These are phyloP conservation scores for Thalassiosira ordinaria DNA, from an alignment of 352 stramenopile species.

Conservation along the genomic window DNA sequence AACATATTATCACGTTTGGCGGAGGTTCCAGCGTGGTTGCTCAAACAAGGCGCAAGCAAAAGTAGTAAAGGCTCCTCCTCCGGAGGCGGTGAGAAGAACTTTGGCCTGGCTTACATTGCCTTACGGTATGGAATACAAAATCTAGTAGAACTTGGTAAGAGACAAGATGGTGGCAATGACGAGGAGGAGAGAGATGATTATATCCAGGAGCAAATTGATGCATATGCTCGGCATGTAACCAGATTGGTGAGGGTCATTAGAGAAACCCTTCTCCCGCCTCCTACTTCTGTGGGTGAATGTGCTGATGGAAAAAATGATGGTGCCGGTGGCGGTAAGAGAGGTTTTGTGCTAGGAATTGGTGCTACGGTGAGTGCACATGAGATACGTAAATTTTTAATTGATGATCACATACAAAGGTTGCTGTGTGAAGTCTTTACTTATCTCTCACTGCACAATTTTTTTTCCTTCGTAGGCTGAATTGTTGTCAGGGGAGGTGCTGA, in stretches of 20 bases:
- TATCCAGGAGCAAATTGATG: not conserved
- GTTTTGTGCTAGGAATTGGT: constrained; percentile 39
- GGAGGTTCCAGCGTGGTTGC: constrained; percentile 16
- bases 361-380: constrained; percentile 41
- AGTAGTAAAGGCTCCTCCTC: constrained; percentile 8
- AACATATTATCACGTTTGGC: constrained; percentile 38
- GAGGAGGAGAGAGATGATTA: constrained; percentile 7
- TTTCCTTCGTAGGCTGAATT: constrained; percentile 55
- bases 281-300: not conserved
- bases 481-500: constrained; percentile 58
- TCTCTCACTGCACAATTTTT: too few species aligned
- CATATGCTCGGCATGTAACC: constrained; percentile 33
- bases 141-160: constrained; percentile 13
- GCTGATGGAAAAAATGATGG: not conserved
- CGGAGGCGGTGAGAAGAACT: constrained; percentile 11
- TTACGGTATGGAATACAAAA: constrained; percentile 44
- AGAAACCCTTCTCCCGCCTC: constrained; percentile 37
- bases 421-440: too few species aligned
- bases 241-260: constrained; percentile 44
- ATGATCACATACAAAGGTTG: too few species aligned
- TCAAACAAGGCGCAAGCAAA: constrained; percentile 16
- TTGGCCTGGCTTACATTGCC: constrained; percentile 31
- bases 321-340: constrained; percentile 9
- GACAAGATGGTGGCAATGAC: not conserved
- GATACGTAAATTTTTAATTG: too few species aligned